Conservation (phyloP, 2,329 filamentous ascomycete species). For the Xylariaceae sp. region DNA sequence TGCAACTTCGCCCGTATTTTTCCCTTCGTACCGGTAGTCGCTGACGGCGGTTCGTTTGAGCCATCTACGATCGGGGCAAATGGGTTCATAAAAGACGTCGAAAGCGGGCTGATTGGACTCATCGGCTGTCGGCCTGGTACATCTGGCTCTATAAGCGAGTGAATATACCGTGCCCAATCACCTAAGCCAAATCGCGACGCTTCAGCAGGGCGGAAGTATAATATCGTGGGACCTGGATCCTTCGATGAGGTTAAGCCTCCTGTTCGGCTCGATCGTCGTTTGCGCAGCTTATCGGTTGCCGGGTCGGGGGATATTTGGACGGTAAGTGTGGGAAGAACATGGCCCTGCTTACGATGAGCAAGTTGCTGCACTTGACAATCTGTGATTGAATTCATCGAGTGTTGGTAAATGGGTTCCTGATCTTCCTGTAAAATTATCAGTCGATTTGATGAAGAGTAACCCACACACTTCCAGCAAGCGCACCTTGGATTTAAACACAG, state of each 20-base stretch:
- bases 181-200: slow-evolving; percentile 52
- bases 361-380: slow-evolving; percentile 59
- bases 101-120: slow-evolving; percentile 52
- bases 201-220: slow-evolving; percentile 59
- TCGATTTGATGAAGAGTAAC: slow-evolving; percentile 7
- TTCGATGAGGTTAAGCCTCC: slow-evolving; percentile 53
- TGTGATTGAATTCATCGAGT: slow-evolving; percentile 49
- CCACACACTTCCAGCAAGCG: slow-evolving; percentile 13
- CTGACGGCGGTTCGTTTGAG: slow-evolving; percentile 42
- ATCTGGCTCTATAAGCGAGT: slow-evolving; percentile 39
- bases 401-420: slow-evolving; percentile 52
- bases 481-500: slow-evolving; percentile 58
- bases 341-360: slow-evolving; percentile 60
- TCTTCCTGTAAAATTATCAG: slow-evolving; percentile 44
- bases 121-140: slow-evolving; percentile 45
- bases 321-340: slow-evolving; percentile 57
- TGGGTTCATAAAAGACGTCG: slow-evolving; percentile 54
- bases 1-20: slow-evolving; percentile 39
- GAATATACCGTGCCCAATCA: slow-evolving; percentile 59
- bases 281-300: slow-evolving; percentile 57
- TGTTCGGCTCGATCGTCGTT: slow-evolving; percentile 63
- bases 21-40: slow-evolving; percentile 43
- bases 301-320: slow-evolving; percentile 53
- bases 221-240: slow-evolving; percentile 45
- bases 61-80: slow-evolving; percentile 45